These are phyloP conservation scores for Sarcodon sp. DNA, from an alignment of 768 basidiomycete genomes.

Conservation along the genomic window DNA sequence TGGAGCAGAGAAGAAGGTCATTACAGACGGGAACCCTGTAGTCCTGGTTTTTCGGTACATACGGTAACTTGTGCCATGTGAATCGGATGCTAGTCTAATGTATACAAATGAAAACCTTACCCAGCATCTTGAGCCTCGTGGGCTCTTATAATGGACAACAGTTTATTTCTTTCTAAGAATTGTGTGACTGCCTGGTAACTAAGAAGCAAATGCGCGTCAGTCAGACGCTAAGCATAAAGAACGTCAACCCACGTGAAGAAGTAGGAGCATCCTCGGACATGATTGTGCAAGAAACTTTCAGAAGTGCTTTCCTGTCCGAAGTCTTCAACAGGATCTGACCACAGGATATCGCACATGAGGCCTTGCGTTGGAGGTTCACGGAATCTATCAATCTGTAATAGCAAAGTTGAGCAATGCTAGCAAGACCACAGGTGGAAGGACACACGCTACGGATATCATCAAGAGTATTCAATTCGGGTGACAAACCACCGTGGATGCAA, in stretches of 20 bases:
- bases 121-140: constrained; percentile 99
- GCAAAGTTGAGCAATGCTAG: neutral
- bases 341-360: constrained; percentile 96
- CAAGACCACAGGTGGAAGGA: constrained; percentile 4
- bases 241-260: constrained; percentile 66
- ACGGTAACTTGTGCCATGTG: constrained; percentile 49
- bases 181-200: constrained; percentile 96
- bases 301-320: constrained; percentile 89
- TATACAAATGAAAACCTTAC: constrained; percentile 27
- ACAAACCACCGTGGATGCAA: constrained; percentile 95
- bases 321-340: constrained; percentile 97
- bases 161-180: constrained; percentile 94
- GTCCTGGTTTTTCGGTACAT: constrained; percentile 99
- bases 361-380: constrained; percentile 96
- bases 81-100: neutral
- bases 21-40: constrained; percentile 96
- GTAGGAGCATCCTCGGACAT: constrained; percentile 93
- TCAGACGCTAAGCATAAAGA: constrained; percentile 3
- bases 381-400: constrained; percentile 83
- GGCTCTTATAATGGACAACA: constrained; percentile 92
- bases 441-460: constrained; percentile 85
- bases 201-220: constrained; percentile 4
- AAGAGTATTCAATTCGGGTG: constrained; percentile 88
- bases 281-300: constrained; percentile 91
- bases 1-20: constrained; percentile 99